These are phyloP conservation scores for Backusella mclennaniae DNA, from an alignment of 192 early-diverging fungal genomes.

Conservation along the genomic window DNA sequence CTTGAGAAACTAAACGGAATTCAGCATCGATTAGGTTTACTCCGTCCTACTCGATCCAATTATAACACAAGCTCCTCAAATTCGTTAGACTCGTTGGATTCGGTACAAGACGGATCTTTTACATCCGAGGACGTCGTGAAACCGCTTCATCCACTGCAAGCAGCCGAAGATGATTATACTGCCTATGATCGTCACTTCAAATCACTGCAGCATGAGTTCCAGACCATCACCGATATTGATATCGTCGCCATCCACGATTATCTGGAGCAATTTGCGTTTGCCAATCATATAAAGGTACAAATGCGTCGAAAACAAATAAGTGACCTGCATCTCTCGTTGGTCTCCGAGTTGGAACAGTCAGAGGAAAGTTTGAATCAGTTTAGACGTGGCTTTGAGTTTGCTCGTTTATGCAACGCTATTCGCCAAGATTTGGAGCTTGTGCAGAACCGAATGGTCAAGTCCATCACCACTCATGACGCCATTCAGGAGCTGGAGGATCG, in stretches of 20 bases:
- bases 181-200: slow-evolving; percentile 13
- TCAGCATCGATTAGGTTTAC: neutral
- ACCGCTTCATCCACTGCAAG: slow-evolving; percentile 20
- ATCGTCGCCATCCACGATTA: neutral
- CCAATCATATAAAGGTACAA: neutral
- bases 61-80: neutral
- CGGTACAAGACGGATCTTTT: neutral
- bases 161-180: slow-evolving; percentile 18
- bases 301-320: neutral
- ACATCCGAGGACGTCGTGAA: neutral
- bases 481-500: slow-evolving; percentile 27
- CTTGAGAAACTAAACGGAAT: neutral
- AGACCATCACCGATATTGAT: neutral
- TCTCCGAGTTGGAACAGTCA: neutral
- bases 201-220: neutral
- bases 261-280: neutral
- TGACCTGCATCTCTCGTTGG: neutral
- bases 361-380: neutral
- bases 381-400: slow-evolving; percentile 2
- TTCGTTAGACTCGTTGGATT: neutral
- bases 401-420: neutral
- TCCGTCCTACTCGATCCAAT: neutral
- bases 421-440: slow-evolving; percentile 22
- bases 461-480: slow-evolving; percentile 26
- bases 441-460: slow-evolving; percentile 29